A percentile compares a stretch with the other conserved stretches of the same genome.
Conservation (phyloP, 176 grass and related monocot species). For the maize (Zea mays) region DNA sequence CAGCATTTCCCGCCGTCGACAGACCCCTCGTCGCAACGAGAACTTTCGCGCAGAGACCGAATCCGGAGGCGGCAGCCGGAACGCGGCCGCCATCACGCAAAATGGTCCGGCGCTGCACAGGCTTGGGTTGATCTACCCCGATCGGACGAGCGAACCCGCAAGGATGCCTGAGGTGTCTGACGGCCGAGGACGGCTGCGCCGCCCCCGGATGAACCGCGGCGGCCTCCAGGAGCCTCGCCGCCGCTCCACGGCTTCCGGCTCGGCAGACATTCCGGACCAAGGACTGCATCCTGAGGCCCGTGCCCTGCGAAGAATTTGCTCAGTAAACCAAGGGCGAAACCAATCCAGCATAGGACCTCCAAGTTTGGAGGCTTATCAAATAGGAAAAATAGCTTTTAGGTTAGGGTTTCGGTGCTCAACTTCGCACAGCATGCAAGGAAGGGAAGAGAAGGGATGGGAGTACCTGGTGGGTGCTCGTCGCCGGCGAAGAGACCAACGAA, state of each 20-base stretch:
- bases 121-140: background rate
- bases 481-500: background rate
- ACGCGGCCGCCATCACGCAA: background rate
- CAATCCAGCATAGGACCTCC: background rate
- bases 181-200: background rate
- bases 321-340: background rate
- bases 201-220: background rate
- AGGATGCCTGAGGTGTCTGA: background rate
- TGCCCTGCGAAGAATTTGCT: background rate
- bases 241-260: background rate
- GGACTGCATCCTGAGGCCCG: constrained; percentile 25
- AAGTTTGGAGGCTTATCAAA: background rate
- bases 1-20: constrained; percentile 22
- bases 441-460: background rate
- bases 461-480: background rate
- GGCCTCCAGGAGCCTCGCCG: constrained; percentile 18
- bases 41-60: constrained; percentile 20
- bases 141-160: background rate
- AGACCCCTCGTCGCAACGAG: constrained; percentile 28
- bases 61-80: background rate
- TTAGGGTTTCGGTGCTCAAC: background rate
- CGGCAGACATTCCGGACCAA: constrained; percentile 29
- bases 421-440: background rate
- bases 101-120: constrained; percentile 14
- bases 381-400: background rate